phyloP scores from a whole-genome alignment of 768 basidiomycete species.

The Imleria badia region DNA sequence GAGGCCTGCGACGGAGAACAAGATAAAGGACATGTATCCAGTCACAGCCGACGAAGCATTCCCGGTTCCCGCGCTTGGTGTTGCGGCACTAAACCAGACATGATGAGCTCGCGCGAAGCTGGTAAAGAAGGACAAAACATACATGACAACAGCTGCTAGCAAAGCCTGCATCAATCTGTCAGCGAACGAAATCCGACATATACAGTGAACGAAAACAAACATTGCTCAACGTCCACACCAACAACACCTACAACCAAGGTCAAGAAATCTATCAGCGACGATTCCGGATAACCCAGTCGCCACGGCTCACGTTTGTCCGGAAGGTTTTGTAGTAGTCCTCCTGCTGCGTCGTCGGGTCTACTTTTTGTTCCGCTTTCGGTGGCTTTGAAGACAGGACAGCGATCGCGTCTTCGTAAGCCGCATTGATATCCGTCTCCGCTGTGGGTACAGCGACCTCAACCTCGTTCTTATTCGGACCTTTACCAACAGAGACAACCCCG shows the following conservation, averaged over 20 bases:
- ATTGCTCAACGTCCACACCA: constrained; percentile 89
- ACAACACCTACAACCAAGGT: constrained; percentile 52
- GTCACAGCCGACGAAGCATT: constrained; percentile 59
- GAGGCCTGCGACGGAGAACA: constrained; percentile 86
- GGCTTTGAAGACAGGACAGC: constrained; percentile 77
- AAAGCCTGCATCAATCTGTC: constrained; percentile 45
- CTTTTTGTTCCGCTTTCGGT: constrained; percentile 65
- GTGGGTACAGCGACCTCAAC: constrained; percentile 88
- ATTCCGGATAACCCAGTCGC: background rate
- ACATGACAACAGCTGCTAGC: constrained; percentile 75
- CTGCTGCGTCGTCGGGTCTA: constrained; percentile 61
- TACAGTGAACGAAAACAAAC: constrained; percentile 41
- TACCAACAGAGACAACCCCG: constrained; percentile 69
- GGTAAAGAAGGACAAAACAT: constrained; percentile 32
- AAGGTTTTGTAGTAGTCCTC: constrained; percentile 90
- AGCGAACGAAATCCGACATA: constrained; percentile 4
- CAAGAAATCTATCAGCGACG: constrained; percentile 18
- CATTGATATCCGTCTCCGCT: constrained; percentile 85
- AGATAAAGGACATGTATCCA: constrained; percentile 86
- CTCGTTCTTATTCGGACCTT: constrained; percentile 63
- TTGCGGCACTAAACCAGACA: constrained; percentile 29
- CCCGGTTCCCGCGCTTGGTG: constrained; percentile 48
- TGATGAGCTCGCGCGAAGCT: background rate
- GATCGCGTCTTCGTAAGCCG: constrained; percentile 89
- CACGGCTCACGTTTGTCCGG: constrained; percentile 68